A percentile compares a stretch with the other conserved stretches of the same genome.
Conservation (phyloP, 2,329 filamentous ascomycete species). For the Aspergillus flavus region DNA sequence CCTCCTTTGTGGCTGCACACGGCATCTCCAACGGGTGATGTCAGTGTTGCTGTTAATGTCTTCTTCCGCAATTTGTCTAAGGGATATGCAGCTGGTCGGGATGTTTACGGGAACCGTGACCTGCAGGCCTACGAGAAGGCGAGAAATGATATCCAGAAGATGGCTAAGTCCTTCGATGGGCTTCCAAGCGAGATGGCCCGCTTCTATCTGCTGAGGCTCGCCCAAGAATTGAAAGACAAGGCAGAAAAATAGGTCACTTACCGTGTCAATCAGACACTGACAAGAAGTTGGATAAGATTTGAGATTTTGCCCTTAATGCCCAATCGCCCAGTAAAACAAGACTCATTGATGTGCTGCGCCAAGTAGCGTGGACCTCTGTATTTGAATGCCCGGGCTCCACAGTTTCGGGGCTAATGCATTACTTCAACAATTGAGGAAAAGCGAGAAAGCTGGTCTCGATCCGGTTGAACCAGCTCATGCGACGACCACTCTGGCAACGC, state of each 20-base stretch:
- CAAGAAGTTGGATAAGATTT: not conserved
- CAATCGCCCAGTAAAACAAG: not conserved
- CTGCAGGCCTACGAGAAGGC: slow-evolving; percentile 82
- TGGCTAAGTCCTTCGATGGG: slow-evolving; percentile 51
- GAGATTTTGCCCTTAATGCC: not conserved
- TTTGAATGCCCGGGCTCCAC: not conserved
- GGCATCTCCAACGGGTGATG: slow-evolving; percentile 41
- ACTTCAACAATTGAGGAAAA: not conserved
- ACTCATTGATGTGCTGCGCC: not conserved
- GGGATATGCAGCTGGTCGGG: slow-evolving; percentile 72
- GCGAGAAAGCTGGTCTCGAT: not conserved
- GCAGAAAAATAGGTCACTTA: slow-evolving; percentile 23
- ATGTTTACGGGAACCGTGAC: slow-evolving; percentile 88
- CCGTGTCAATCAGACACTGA: slow-evolving; percentile 1
- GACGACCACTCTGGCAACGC: not conserved
- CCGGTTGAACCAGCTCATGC: not conserved
- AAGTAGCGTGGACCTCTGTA: not conserved
- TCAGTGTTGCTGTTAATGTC: slow-evolving; percentile 82
- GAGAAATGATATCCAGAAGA: slow-evolving; percentile 69
- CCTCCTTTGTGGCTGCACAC: slow-evolving; percentile 86
- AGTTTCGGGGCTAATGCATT: not conserved
- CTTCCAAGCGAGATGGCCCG: slow-evolving; percentile 67
- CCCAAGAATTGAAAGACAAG: slow-evolving; percentile 61
- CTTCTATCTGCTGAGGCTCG: slow-evolving; percentile 76
- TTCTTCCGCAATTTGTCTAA: slow-evolving; percentile 75